Conservation (phyloP, 352 stramenopile species). For the Lagenidium giganteum region DNA sequence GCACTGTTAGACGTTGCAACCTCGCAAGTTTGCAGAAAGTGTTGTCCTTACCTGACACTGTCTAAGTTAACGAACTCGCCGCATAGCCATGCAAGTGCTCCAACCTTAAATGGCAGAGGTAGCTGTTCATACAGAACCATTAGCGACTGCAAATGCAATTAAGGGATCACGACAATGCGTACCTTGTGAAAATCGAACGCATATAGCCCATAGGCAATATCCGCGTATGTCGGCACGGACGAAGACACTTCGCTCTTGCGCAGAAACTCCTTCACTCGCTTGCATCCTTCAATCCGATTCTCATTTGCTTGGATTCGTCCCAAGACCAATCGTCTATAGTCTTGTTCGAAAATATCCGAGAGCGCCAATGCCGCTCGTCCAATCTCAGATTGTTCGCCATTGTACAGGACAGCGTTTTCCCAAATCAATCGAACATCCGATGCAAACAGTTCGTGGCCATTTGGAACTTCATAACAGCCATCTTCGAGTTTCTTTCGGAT, state of each 20-base stretch:
- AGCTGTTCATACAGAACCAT: constrained; percentile 17
- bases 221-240: constrained; percentile 33
- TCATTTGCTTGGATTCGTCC: constrained; percentile 41
- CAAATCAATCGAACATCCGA: constrained; percentile 67
- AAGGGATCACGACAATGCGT: neutral
- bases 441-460: constrained; percentile 46
- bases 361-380: constrained; percentile 40
- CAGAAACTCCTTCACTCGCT: constrained; percentile 27
- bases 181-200: constrained; percentile 50
- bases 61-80: constrained; percentile 59
- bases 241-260: constrained; percentile 26
- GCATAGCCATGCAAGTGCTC: constrained; percentile 58
- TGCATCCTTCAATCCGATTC: constrained; percentile 40
- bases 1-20: too few relatives aligned
- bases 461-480: constrained; percentile 46
- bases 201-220: constrained; percentile 58
- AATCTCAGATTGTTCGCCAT: constrained; percentile 63
- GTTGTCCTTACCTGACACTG: constrained; percentile 35
- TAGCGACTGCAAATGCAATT: neutral
- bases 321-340: constrained; percentile 56
- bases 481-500: constrained; percentile 66
- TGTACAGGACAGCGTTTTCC: constrained; percentile 67
- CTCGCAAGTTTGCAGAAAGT: too few relatives aligned
- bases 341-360: constrained; percentile 68
- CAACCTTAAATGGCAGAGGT: constrained; percentile 54